These are phyloP conservation scores for Colletotrichum kahawae DNA, from an alignment of 2,329 filamentous ascomycete species.

Conservation along the genomic window DNA sequence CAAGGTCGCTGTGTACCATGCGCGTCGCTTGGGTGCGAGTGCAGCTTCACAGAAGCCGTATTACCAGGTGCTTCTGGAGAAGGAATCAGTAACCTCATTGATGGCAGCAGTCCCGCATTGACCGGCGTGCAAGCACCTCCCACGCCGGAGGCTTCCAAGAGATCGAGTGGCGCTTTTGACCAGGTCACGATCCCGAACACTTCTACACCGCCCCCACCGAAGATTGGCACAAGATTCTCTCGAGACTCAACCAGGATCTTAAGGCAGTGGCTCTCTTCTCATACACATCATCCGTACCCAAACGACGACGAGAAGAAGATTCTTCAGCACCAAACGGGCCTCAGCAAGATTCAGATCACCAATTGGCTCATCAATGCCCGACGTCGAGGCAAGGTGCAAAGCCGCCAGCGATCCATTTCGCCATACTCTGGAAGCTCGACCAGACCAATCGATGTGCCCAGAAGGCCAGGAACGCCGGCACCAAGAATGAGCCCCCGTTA, in stretches of 20 bases:
- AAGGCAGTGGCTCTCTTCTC: conserved; percentile 22
- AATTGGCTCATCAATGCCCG: conserved; percentile 19
- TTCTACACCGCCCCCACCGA: conserved; percentile 17
- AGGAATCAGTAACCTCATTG: background rate
- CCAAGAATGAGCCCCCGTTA: background rate
- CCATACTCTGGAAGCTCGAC: conserved; percentile 22
- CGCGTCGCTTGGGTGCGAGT: conserved; percentile 4
- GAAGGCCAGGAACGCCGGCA: background rate
- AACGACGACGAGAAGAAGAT: conserved; percentile 10
- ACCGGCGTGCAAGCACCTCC: background rate
- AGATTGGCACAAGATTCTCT: conserved; percentile 28
- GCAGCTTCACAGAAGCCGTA: background rate
- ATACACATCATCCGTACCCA: conserved; percentile 12
- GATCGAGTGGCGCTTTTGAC: background rate
- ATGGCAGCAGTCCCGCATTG: background rate
- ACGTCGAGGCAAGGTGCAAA: conserved; percentile 50
- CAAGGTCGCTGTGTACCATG: conserved; percentile 4
- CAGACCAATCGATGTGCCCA: conserved; percentile 1
- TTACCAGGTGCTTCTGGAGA: background rate
- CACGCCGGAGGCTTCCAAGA: background rate
- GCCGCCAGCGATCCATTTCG: conserved; percentile 36
- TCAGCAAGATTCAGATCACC: conserved; percentile 17
- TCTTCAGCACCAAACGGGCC: conserved; percentile 4
- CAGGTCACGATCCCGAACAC: background rate
- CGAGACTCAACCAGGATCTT: conserved; percentile 22